Conservation (phyloP, 2,329 filamentous ascomycete species). For the Aspergillus quadrilineatus region DNA sequence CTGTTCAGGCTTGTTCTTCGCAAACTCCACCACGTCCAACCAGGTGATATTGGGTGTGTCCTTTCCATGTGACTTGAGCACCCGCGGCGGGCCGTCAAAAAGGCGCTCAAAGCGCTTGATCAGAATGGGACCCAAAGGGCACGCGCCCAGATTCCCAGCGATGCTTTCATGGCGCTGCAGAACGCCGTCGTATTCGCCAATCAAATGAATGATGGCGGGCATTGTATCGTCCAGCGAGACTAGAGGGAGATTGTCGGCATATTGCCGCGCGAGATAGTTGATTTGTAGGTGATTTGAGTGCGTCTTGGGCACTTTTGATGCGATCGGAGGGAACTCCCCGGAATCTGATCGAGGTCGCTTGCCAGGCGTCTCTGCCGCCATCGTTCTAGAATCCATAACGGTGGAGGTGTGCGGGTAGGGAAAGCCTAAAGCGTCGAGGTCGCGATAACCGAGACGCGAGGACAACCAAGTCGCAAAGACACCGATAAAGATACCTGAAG, state of each 20-base stretch:
- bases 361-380: slow-evolving; percentile 39
- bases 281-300: slow-evolving; percentile 62
- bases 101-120: slow-evolving; percentile 83
- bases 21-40: slow-evolving; percentile 83
- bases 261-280: slow-evolving; percentile 66
- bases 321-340: slow-evolving; percentile 38
- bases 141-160: slow-evolving; percentile 79
- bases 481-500: slow-evolving; percentile 2
- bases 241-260: slow-evolving; percentile 61
- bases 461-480: neutral
- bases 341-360: slow-evolving; percentile 50
- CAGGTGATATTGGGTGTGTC: slow-evolving; percentile 67
- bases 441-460: neutral
- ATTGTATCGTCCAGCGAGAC: slow-evolving; percentile 69
- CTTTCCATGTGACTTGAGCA: slow-evolving; percentile 62
- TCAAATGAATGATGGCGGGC: slow-evolving; percentile 67
- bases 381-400: slow-evolving; percentile 36
- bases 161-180: slow-evolving; percentile 83
- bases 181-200: slow-evolving; percentile 81
- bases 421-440: neutral
- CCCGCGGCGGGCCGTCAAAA: slow-evolving; percentile 76
- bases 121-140: slow-evolving; percentile 76
- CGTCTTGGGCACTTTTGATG: slow-evolving; percentile 55
- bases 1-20: slow-evolving; percentile 74
- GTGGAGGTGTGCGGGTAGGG: slow-evolving; percentile 1